Evolutionary conservation across 805 yeast species (phyloP), one percentile per base, ranked within the genome.

Genomic region (Yueomyces sp.): DNA sequence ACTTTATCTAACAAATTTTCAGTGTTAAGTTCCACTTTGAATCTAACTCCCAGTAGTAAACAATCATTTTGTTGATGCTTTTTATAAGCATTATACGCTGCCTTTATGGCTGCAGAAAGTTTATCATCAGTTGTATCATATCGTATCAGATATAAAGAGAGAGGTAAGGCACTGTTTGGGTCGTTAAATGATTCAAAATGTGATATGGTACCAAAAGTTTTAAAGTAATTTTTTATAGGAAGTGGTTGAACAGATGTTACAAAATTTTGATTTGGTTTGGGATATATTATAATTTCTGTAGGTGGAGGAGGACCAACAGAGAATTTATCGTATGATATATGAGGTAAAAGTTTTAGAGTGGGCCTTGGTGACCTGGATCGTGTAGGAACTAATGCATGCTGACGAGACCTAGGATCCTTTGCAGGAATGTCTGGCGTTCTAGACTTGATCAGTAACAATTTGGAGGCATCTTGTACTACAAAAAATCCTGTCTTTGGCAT

Each of bases 251-350:
- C 37, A 7, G n/a, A 34, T 5, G n/a, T 19, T 6, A 52, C 46
- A 3, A 44, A 40, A 3, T 40, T 46, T 2, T 45, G 32, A 26
- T 45, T 41, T 27, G 46, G 41, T 27, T 45, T 65, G 26, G 79
- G 81, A 73, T 85, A 80, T 4, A 85, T 68, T 1, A 86, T 74
- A 36, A 87, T 59, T 52, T 81, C 87, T 6, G 74, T 64, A 3
- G 78, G 70, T 0, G 95, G 95, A 19, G 79, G 75, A 0, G 81
- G 79, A 0, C 92, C 94, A 9, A 85, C 56, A 0, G 94, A 84
- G 53, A 80, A 69, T 45, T 77, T 71, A 57, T 86, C 95, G 56
- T 71, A 84, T 4, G 72, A 63, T 34, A 67, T 72, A 3, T 59
- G 49, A 8, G 55, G 50, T 19, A 54, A 26, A 4, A 32, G 33